Evolutionary conservation across 1,284 basidiomycete species (phyloP).

Genomic region (Sanghuangporus sanghuang): DNA sequence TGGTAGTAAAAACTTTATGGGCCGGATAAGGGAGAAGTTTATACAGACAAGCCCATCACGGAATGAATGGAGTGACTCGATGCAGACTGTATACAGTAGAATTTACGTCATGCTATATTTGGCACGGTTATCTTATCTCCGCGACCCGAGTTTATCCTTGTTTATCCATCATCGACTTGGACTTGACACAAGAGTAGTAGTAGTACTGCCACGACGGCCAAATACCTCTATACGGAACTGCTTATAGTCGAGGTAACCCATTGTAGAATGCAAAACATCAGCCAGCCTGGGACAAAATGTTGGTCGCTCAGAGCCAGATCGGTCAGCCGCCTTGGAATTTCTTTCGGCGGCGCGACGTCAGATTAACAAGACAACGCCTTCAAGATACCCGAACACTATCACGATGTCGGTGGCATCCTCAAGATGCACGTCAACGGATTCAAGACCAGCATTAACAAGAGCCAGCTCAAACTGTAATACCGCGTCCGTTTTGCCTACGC

Average conservation of each 20-base stretch:
- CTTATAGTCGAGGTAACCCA: background rate
- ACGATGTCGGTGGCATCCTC: slow-evolving; percentile 11
- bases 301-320: background rate
- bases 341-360: background rate
- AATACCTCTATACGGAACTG: background rate
- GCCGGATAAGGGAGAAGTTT: no score
- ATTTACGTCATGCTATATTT: slow-evolving; percentile 3
- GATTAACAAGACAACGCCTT: background rate
- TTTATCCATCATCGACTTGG: no score
- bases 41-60: background rate
- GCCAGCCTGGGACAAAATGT: background rate
- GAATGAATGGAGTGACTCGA: no score
- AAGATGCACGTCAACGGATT: slow-evolving; percentile 3
- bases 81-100: no score
- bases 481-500: slow-evolving; percentile 4
- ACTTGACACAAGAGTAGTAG: no score
- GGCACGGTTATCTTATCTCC: background rate
- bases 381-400: background rate
- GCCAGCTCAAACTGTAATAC: slow-evolving; percentile 11
- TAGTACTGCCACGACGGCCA: background rate
- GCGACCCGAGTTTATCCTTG: background rate
- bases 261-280: background rate
- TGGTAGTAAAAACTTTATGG: background rate
- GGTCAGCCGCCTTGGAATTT: background rate
- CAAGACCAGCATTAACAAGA: slow-evolving; percentile 13